These are phyloP conservation scores for Hortiboletus campestris DNA, from an alignment of 768 basidiomycete genomes.

Conservation along the genomic window DNA sequence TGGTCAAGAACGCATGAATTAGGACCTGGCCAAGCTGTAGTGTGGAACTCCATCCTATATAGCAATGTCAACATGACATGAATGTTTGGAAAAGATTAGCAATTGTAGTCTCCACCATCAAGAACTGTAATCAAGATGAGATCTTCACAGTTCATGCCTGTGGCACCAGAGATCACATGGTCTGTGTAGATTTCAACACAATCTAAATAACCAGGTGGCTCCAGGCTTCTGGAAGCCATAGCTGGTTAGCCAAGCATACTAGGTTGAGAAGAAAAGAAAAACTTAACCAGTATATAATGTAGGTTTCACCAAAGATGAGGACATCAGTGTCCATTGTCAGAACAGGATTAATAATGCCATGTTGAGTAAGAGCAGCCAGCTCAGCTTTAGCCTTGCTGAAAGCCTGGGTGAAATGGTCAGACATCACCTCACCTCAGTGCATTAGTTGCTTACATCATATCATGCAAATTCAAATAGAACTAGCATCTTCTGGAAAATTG, in stretches of 20 bases:
- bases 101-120: background rate
- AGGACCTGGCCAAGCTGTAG: no score
- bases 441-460: no score
- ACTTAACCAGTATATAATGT: background rate
- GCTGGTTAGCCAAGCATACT: background rate
- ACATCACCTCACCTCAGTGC: no score
- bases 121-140: background rate
- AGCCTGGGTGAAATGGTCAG: background rate
- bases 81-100: no score
- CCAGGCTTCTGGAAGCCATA: no score
- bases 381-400: background rate
- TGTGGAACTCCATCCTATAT: background rate
- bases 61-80: no score
- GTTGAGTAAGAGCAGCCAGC: background rate
- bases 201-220: no score
- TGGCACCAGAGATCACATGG: no score
- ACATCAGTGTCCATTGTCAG: background rate
- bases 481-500: no score
- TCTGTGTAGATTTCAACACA: no score
- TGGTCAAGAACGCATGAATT: background rate
- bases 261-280: background rate
- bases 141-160: background rate
- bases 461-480: no score
- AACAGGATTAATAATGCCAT: background rate
- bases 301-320: background rate